These are phyloP conservation scores for Globisporangium yorkense DNA, from an alignment of 352 stramenopile genomes.

Conservation along the genomic window DNA sequence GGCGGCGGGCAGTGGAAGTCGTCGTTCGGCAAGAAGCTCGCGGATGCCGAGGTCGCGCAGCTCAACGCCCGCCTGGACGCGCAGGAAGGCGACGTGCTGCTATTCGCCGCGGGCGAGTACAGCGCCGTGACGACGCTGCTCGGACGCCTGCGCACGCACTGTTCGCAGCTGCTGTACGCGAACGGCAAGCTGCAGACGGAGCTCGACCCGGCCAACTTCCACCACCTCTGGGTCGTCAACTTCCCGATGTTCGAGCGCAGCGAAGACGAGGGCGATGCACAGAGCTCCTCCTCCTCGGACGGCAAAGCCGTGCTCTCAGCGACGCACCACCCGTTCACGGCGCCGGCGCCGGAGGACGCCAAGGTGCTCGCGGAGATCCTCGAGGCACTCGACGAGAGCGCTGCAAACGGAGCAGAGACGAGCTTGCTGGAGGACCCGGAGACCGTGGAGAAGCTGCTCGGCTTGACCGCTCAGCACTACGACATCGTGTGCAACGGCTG, in stretches of 20 bases:
- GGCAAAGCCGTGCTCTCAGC: slow-evolving; percentile 49
- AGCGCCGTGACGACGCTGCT: slow-evolving; percentile 48
- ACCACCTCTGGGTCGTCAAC: slow-evolving; percentile 81
- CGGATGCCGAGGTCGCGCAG: slow-evolving; percentile 31
- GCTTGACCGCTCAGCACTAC: slow-evolving; percentile 76
- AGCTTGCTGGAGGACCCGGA: slow-evolving; percentile 44
- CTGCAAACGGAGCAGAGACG: slow-evolving; percentile 15
- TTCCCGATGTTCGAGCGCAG: slow-evolving; percentile 86
- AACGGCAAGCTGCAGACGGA: slow-evolving; percentile 58
- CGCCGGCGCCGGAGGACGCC: slow-evolving; percentile 42
- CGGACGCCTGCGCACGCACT: slow-evolving; percentile 62
- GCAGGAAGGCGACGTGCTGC: slow-evolving; percentile 59
- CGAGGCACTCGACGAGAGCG: neutral
- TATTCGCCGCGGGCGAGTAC: slow-evolving; percentile 59
- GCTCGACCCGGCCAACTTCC: slow-evolving; percentile 59
- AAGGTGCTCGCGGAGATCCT: slow-evolving; percentile 46
- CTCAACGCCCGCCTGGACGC: slow-evolving; percentile 44
- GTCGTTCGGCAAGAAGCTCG: slow-evolving; percentile 62
- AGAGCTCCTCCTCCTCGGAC: neutral
- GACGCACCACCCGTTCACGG: slow-evolving; percentile 87
- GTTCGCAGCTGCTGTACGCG: slow-evolving; percentile 47
- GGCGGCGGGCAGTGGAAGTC: slow-evolving; percentile 59
- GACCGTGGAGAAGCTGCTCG: slow-evolving; percentile 46
- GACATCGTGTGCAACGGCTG: slow-evolving; percentile 88
- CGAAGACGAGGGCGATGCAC: slow-evolving; percentile 37